Percentiles rank a stretch among this genome's conserved stretches.
These are phyloP conservation scores for Cornus controversa DNA, from an alignment of 148 eudicot species.

Conservation along the genomic window DNA sequence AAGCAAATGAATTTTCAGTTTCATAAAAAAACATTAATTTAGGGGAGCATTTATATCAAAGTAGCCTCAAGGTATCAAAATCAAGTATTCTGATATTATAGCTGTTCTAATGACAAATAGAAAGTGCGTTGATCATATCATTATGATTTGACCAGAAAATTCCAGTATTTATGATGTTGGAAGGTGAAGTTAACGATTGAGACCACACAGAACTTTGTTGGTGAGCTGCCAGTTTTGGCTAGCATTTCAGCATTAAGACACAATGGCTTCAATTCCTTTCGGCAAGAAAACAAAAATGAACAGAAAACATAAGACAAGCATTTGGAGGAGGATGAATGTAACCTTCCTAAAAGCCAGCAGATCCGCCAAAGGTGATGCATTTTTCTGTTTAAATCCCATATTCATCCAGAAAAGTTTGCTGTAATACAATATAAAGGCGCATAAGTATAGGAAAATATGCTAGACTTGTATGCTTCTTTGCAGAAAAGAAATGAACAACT, in stretches of 20 bases:
- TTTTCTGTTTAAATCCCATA: slow-evolving; percentile 74
- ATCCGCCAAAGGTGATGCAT: slow-evolving; percentile 91
- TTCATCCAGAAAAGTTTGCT: slow-evolving; percentile 95
- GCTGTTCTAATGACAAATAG: background rate
- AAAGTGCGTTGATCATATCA: background rate
- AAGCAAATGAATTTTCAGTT: slow-evolving; percentile 5
- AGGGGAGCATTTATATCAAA: background rate
- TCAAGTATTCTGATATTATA: background rate
- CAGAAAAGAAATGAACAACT: background rate
- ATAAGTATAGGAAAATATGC: slow-evolving; percentile 2
- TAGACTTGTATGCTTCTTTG: background rate
- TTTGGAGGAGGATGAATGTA: background rate
- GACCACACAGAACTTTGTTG: background rate
- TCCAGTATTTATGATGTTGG: background rate
- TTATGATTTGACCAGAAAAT: background rate
- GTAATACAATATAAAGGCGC: slow-evolving; percentile 17
- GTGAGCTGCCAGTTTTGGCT: background rate
- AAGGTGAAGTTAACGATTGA: background rate
- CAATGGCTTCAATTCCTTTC: background rate
- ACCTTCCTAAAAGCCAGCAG: slow-evolving; percentile 93
- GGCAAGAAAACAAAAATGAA: background rate
- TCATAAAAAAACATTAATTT: no score
- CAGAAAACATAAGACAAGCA: background rate
- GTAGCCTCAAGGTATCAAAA: background rate
- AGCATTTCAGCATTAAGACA: background rate